phyloP scores from a whole-genome alignment of 2,329 filamentous ascomycete genomes.

The Calonectria ilicicola region DNA sequence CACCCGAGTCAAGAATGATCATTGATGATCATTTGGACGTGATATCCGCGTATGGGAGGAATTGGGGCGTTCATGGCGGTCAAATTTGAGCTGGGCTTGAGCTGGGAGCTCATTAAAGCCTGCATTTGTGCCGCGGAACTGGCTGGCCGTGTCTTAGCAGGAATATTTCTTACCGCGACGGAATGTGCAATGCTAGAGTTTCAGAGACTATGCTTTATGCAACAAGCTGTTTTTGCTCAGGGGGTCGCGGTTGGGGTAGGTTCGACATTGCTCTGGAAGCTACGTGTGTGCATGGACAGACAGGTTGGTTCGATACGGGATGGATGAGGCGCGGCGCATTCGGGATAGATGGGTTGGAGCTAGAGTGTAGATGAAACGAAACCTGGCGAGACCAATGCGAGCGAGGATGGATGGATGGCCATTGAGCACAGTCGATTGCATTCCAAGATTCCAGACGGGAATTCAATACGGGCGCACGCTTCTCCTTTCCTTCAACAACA shows the following conservation, averaged over 20 bases:
- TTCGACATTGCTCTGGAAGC: not conserved
- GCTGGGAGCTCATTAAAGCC: not conserved
- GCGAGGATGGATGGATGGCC: too few relatives aligned
- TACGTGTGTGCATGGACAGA: not conserved
- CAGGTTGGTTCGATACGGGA: not conserved
- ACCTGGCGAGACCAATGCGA: not conserved
- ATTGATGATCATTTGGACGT: not conserved
- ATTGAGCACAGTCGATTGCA: not conserved
- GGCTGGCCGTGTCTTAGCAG: not conserved
- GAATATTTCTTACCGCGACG: not conserved
- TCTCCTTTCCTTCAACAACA: not conserved
- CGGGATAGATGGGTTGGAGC: not conserved
- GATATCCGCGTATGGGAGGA: not conserved
- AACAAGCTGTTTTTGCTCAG: not conserved
- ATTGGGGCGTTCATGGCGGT: not conserved
- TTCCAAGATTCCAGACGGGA: not conserved
- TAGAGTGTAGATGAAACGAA: not conserved
- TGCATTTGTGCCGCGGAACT: not conserved
- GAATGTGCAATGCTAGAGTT: not conserved
- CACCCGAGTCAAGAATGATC: not conserved
- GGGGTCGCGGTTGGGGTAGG: not conserved
- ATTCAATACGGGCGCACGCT: not conserved
- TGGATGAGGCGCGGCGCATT: not conserved
- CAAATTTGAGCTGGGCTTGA: not conserved
- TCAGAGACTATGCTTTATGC: not conserved